Evolutionary conservation across 768 basidiomycete species (phyloP).

Genomic region (Macrolepiota dolichaula): DNA sequence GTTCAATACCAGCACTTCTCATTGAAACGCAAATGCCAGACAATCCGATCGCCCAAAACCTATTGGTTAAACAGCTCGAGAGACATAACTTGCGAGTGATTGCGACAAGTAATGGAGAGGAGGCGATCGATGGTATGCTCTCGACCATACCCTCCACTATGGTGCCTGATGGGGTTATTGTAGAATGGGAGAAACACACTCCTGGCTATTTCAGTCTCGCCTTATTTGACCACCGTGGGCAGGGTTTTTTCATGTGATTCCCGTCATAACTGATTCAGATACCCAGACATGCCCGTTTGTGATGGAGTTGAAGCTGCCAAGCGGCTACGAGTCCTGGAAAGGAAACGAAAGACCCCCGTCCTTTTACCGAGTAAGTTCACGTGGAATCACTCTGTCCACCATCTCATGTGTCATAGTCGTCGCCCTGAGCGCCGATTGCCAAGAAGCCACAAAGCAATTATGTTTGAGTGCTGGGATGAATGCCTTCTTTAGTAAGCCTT

Average conservation of each 20-base stretch:
- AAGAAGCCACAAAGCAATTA: constrained; percentile 71
- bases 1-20: background rate
- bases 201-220: constrained; percentile 70
- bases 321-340: constrained; percentile 56
- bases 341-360: constrained; percentile 45
- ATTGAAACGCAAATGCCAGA: constrained; percentile 33
- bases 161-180: constrained; percentile 1
- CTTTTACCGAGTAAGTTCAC: constrained; percentile 50
- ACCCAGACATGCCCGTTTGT: constrained; percentile 73
- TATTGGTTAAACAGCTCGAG: constrained; percentile 66
- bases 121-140: constrained; percentile 52
- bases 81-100: constrained; percentile 56
- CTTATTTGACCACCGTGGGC: constrained; percentile 71
- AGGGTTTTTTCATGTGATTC: background rate
- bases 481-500: constrained; percentile 69
- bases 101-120: constrained; percentile 65
- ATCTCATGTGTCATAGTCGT: constrained; percentile 41
- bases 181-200: constrained; percentile 67
- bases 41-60: constrained; percentile 66
- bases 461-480: constrained; percentile 83
- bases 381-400: background rate
- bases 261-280: background rate
- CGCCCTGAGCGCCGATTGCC: constrained; percentile 73
- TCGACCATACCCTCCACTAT: background rate
- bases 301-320: constrained; percentile 77